Percentiles rank a stretch among this genome's conserved stretches.
phyloP scores from a whole-genome alignment of 1,284 basidiomycete species.

The Rhodotorula sp. region DNA sequence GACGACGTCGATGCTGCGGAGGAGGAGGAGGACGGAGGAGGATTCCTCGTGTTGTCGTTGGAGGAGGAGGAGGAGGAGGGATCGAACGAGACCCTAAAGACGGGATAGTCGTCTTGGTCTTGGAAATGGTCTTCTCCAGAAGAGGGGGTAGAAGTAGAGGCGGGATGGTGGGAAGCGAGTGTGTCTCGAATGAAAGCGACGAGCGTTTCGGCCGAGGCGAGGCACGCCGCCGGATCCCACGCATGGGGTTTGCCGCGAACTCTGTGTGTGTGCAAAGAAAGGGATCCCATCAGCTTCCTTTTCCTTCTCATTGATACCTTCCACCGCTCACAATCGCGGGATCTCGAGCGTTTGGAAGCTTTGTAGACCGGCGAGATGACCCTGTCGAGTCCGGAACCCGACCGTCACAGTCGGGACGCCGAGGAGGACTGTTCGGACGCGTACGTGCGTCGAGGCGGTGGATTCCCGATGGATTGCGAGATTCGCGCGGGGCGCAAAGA shows the following conservation, averaged over 20 bases:
- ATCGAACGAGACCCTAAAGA: conserved; percentile 68
- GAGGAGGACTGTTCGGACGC: conserved; percentile 35
- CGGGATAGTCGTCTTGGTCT: conserved; percentile 44
- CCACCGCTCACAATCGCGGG: conserved; percentile 45
- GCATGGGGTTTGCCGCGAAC: conserved; percentile 69
- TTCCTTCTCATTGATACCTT: too few species aligned
- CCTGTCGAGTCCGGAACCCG: conserved; percentile 81
- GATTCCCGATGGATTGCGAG: too few species aligned
- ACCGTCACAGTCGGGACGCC: conserved; percentile 72
- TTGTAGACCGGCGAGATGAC: conserved; percentile 49
- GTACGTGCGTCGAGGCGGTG: too few species aligned
- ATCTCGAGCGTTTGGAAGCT: conserved; percentile 49
- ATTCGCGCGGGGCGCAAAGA: too few species aligned
- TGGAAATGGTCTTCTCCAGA: conserved; percentile 4
- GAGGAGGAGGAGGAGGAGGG: conserved; percentile 49
- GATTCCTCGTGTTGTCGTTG: background rate
- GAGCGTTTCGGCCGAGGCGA: conserved; percentile 69
- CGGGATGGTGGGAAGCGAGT: conserved; percentile 37
- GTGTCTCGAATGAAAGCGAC: conserved; percentile 59
- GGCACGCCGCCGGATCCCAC: conserved; percentile 74
- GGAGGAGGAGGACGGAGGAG: background rate
- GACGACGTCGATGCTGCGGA: background rate
- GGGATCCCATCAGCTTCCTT: conserved; percentile 43
- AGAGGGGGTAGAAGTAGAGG: conserved; percentile 3
- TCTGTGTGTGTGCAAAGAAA: conserved; percentile 54